These are phyloP conservation scores for Citrus maxima DNA, from an alignment of 345 rosid species.

Conservation along the genomic window DNA sequence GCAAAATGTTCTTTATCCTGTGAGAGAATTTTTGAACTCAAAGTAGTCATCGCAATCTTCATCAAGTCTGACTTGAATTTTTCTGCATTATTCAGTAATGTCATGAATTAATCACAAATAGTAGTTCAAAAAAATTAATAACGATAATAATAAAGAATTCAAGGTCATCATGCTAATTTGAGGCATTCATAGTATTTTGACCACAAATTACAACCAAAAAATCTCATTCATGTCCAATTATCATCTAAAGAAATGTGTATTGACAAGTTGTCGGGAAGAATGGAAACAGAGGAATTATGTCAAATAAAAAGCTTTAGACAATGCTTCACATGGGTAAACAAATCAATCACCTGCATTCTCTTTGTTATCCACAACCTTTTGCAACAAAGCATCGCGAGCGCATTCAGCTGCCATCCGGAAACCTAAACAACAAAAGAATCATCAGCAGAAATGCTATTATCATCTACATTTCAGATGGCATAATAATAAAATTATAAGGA, in stretches of 20 bases:
- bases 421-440: slow-evolving; percentile 44
- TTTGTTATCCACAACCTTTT: slow-evolving; percentile 75
- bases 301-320: neutral
- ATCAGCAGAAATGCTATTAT: neutral
- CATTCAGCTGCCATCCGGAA: slow-evolving; percentile 95
- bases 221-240: neutral
- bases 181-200: neutral
- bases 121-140: too few species aligned
- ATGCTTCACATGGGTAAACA: neutral
- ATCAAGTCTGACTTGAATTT: slow-evolving; percentile 77
- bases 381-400: slow-evolving; percentile 70
- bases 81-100: slow-evolving; percentile 50
- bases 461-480: neutral
- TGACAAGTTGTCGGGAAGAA: neutral
- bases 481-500: neutral
- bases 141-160: neutral
- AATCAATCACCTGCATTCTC: slow-evolving; percentile 58
- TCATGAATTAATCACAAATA: neutral
- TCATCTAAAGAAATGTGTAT: neutral
- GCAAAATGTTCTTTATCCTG: slow-evolving; percentile 94
- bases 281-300: neutral
- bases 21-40: slow-evolving; percentile 89
- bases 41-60: slow-evolving; percentile 90
- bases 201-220: neutral
- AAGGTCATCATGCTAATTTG: neutral